phyloP scores from a whole-genome alignment of 768 basidiomycete species.

The Leccinum boreale region DNA sequence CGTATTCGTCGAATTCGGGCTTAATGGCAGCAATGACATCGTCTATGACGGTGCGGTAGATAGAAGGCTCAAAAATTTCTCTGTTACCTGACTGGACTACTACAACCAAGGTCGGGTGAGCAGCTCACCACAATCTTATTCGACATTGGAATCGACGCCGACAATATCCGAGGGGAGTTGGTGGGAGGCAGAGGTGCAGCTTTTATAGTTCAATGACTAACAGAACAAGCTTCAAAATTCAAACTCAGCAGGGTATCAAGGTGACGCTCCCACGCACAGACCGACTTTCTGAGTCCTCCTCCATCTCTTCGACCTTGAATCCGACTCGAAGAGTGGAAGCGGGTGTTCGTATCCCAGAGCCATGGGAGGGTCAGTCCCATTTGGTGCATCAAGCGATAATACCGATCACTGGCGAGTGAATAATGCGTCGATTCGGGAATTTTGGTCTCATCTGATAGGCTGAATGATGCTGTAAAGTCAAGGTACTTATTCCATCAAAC shows the following conservation, averaged over 20 bases:
- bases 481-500: not conserved
- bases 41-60: constrained; percentile 95
- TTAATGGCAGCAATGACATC: constrained; percentile 88
- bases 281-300: constrained; percentile 19
- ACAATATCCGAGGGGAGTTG: constrained; percentile 27
- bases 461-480: not conserved
- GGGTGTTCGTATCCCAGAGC: not conserved
- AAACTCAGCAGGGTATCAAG: constrained; percentile 38
- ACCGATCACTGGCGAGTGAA: not conserved
- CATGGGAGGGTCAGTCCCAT: not conserved
- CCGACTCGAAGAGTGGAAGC: not conserved
- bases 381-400: not conserved
- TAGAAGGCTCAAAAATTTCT: constrained; percentile 70
- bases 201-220: constrained; percentile 41
- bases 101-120: constrained; percentile 58
- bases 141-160: constrained; percentile 60
- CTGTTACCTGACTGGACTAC: constrained; percentile 54
- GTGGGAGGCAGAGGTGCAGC: constrained; percentile 31
- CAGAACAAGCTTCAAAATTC: constrained; percentile 38
- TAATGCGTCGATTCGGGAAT: not conserved
- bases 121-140: constrained; percentile 99
- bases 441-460: not conserved
- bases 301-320: not conserved
- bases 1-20: constrained; percentile 95
- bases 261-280: constrained; percentile 45